Percentiles rank a stretch among this genome's conserved stretches.
Conservation (phyloP, 2,329 filamentous ascomycete genomes). For the Trichoderma sp. region DNA sequence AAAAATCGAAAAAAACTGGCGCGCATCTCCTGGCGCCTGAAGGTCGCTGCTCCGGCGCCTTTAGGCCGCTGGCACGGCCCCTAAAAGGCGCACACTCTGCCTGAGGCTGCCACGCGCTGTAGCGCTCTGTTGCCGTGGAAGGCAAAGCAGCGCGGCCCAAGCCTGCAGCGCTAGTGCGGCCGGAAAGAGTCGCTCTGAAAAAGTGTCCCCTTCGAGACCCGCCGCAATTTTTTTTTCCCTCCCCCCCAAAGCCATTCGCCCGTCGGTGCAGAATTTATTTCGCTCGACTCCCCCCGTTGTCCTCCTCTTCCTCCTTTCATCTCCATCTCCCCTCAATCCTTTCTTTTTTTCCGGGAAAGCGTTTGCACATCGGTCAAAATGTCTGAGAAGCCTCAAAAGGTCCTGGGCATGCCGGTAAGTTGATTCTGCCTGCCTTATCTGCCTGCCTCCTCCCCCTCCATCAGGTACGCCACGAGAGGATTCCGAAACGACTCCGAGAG, state of each 20-base stretch:
- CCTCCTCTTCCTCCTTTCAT: constrained; percentile 44
- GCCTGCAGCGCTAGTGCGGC: constrained; percentile 30
- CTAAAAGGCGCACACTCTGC: constrained; percentile 21
- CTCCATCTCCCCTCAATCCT: constrained; percentile 62
- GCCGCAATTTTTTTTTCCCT: constrained; percentile 51
- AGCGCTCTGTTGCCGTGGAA: constrained; percentile 32
- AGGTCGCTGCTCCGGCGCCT: background rate
- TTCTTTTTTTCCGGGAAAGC: constrained; percentile 46
- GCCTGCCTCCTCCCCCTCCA: constrained; percentile 17
- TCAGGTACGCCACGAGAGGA: constrained; percentile 20
- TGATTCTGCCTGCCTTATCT: constrained; percentile 29
- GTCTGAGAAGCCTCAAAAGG: constrained; percentile 54
- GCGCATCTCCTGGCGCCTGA: constrained; percentile 16
- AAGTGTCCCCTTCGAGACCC: constrained; percentile 44
- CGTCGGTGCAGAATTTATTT: constrained; percentile 47
- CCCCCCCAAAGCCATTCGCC: constrained; percentile 42
- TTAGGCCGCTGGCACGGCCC: constrained; percentile 4
- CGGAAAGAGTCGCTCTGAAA: constrained; percentile 42
- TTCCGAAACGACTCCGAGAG: constrained; percentile 9
- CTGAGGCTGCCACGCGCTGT: constrained; percentile 33
- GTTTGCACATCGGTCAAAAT: constrained; percentile 47
- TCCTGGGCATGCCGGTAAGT: constrained; percentile 68
- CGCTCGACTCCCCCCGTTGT: constrained; percentile 40
- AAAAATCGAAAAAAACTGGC: background rate
- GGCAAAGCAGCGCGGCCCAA: constrained; percentile 18